Evolutionary conservation across 1,284 basidiomycete genomes (phyloP), one percentile per base, ranked within the genome.

Genomic region (Somion occarium): DNA sequence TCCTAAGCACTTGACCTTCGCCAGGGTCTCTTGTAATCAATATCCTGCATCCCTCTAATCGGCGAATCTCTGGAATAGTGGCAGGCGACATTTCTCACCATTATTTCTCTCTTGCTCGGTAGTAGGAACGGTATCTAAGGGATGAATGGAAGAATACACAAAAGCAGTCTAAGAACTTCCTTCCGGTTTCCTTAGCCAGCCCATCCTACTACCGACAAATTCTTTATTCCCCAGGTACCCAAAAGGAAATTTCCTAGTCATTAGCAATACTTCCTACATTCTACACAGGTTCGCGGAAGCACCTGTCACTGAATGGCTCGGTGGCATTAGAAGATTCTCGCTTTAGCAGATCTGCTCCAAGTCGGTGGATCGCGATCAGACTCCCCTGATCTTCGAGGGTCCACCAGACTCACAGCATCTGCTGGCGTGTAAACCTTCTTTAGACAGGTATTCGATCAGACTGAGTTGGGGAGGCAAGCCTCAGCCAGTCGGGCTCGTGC

Each of bases 361-460:
- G 18, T 4, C 5, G 9, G 2, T 30, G 49, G 49, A 4, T 27
- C 43, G 27, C 38, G 48, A 50, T 50, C 49, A 50, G 43, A 45
- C 5, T 50, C 49, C 49, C 49, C 49, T 50, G 49, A 50, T 50
- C 49, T 50, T 50, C 49, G 49, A 50, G 42, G 41, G 15, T 26
- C n/a, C 42, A 18, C 41, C 41, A 50, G 46, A 27, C 43, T 44
- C 43, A 37, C 15, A 45, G 23, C 22, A 44, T 26, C 23, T 45
- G n/a, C 9, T 38, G 43, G 49, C 27, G 41, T 45, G 49, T 45
- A 50, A 50, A 50, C 49, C 49, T 50, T 50, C 18, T 42, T 50
- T 50, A 15, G 42, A n/a, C 27, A 39, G 37, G 19, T 38, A 39
- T 18, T 51, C 56, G 56, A 57, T 57, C 54, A 47, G 7, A 50